Base-by-base conservation (phyloP, 176 grass and related monocot species). In the Oryza meyeriana region DNA sequence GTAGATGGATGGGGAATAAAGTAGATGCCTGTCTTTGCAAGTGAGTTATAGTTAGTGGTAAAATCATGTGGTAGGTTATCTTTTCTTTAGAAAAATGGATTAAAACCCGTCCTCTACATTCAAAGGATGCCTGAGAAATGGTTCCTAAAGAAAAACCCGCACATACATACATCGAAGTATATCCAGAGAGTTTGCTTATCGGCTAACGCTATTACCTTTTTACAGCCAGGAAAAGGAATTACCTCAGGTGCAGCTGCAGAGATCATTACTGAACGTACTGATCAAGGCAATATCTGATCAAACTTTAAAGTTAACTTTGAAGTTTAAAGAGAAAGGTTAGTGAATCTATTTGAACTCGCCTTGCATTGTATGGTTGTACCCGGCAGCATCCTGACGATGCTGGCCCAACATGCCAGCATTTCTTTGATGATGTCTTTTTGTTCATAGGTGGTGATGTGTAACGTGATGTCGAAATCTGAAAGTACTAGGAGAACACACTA, bases 1-100 rank as follows among this genome's bases (percentile, higher is more conserved):
- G 70, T 28, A 68, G 69, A 50, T 47, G 44, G 84, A 34, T 20
- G 10, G 78, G 47, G 85, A 81, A 87, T 81, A 81, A 87, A 87
- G 27, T 10, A 26, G 41, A 30, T 30, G 50, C 31, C 22, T 74
- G 84, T 75, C 33, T 86, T 81, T 75, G 84, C 42, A 74, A 67
- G 22, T 57, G 69, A 66, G 40, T 18, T 34, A 28, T 63, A 28
- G 50, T 33, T 61, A 61, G 29, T 57, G 42, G 55, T n/a, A 50
- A 66, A 86, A 74, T 30, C 69, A 72, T 71, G 61, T 6, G 61
- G 25, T 17, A 26, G 58, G n/a, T 2, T 79, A 38, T 32, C 59
- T 55, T 41, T 12, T 32, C 12, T 80, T n/a, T n/a, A n/a, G n/a
- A n/a, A n/a, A n/a, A n/a, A n/a, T n/a, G n/a, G n/a, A n/a, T n/a